These are phyloP conservation scores for Phytophthora fragariaefolia DNA, from an alignment of 352 stramenopile species.

Conservation along the genomic window DNA sequence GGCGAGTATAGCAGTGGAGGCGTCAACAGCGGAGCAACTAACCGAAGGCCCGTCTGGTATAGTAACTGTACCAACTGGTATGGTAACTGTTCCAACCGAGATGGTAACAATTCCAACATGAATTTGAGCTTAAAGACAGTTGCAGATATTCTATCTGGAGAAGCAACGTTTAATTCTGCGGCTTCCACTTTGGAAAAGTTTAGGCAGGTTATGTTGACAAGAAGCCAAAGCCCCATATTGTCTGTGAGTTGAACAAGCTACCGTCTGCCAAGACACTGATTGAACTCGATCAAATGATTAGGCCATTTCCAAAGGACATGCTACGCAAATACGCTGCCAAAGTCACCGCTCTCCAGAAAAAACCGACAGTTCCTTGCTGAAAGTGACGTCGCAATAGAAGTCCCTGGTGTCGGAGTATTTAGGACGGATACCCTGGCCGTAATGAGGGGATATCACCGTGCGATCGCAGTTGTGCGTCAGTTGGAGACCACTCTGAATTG, in stretches of 20 bases:
- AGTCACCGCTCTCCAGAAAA: background rate
- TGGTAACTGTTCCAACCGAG: too few species aligned
- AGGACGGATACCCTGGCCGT: background rate
- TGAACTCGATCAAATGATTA: background rate
- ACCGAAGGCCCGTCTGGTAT: too few species aligned
- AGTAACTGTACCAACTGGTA: too few species aligned
- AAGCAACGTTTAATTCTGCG: too few species aligned
- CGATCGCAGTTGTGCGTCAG: background rate
- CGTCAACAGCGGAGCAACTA: too few species aligned
- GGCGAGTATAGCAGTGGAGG: too few species aligned
- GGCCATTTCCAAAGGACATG: background rate
- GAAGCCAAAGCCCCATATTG: background rate
- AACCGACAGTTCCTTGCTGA: background rate
- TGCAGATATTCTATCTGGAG: too few species aligned
- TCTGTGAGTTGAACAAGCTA: background rate
- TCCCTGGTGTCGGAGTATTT: background rate
- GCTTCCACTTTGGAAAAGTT: background rate
- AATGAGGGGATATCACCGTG: background rate
- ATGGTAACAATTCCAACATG: too few species aligned
- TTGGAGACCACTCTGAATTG: background rate
- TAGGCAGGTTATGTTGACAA: background rate
- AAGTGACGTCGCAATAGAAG: background rate
- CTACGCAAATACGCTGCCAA: background rate
- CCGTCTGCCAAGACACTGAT: background rate
- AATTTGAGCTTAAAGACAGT: background rate